Base-by-base conservation (phyloP, 768 basidiomycete genomes). In the Leccinum disarticulatum region DNA sequence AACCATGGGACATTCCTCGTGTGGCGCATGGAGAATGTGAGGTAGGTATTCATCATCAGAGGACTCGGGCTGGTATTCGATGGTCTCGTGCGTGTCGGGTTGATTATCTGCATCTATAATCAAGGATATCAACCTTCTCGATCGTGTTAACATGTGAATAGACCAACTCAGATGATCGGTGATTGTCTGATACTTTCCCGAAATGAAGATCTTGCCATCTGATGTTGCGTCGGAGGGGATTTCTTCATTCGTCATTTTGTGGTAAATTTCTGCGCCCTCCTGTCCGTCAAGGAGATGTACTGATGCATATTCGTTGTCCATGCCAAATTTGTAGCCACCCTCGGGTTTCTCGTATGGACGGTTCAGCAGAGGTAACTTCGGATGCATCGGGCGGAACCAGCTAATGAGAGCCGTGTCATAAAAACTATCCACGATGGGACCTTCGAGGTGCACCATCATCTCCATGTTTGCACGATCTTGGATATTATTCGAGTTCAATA, bases 371-470 rank as follows among this genome's bases (percentile, higher is more conserved):
- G 83, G 82, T 25, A 82, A 66, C 9, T 76, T 75, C 11, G 84
- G 82, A 36, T 75, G 61, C 64, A 85, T 74, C 28, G 74, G 68
- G 48, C 81, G 79, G 62, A 74, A 77, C 85, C 85, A 88, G 49
- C 82, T 82, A 56, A 87, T 76, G 52, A 90, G 79, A 14, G 84
- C 83, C 72, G 82, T 83, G 70, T 90, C 88, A 72, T 88, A 88
- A 62, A 90, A 77, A 5, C 83, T 77, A 57, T 89, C 80, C 58
- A 90, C 88, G 55, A 90, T 80, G 0, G 85, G 83, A 0, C 88
- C 88, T 66, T 90, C 88, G 47, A 88, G 77, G 63, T 88, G 87
- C 5, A 81, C 70, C 86, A 87, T 87, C 81, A 88, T 82, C 71
- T 84, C 80, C 60, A 79, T 62, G 64, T 81, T 80, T 7, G 77